phyloP scores from a whole-genome alignment of 2,329 filamentous ascomycete genomes.

The Conoideocrella luteorostrata region DNA sequence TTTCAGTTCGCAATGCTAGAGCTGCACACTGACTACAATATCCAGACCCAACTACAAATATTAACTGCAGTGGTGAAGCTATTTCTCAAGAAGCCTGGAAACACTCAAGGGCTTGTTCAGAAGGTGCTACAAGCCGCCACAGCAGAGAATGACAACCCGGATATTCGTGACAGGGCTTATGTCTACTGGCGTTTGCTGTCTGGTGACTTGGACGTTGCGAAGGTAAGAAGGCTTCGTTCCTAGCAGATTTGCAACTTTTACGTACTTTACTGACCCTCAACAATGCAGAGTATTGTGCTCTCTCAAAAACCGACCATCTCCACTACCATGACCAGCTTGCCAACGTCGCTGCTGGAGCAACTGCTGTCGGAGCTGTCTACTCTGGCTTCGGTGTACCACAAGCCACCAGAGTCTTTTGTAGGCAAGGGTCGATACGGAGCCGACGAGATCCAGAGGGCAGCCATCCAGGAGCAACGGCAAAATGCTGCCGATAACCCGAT shows the following conservation, averaged over 20 bases:
- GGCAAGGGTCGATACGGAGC: conserved; percentile 91
- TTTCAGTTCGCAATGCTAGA: background rate
- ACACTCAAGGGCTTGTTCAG: conserved; percentile 83
- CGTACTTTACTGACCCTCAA: conserved; percentile 1
- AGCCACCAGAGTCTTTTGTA: conserved; percentile 95
- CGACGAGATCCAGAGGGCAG: conserved; percentile 88
- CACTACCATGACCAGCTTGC: conserved; percentile 87
- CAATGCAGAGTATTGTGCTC: conserved; percentile 67
- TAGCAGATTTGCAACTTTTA: no score
- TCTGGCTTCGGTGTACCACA: conserved; percentile 95
- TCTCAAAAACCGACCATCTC: conserved; percentile 92
- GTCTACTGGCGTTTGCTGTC: conserved; percentile 97
- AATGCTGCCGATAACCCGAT: conserved; percentile 92
- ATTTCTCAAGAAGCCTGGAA: conserved; percentile 93
- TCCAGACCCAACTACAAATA: conserved; percentile 91
- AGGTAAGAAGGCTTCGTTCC: conserved; percentile 43
- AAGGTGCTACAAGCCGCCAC: conserved; percentile 92
- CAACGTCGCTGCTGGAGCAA: conserved; percentile 75
- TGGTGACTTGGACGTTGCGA: conserved; percentile 83
- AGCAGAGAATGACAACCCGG: conserved; percentile 92
- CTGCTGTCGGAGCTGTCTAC: conserved; percentile 90
- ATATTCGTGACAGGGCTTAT: conserved; percentile 93
- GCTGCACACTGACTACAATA: conserved; percentile 5
- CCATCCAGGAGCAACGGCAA: conserved; percentile 92
- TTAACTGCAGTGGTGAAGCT: conserved; percentile 95